These are phyloP conservation scores for Knoxdaviesia proteae DNA, from an alignment of 2,329 filamentous ascomycete genomes.

Conservation along the genomic window DNA sequence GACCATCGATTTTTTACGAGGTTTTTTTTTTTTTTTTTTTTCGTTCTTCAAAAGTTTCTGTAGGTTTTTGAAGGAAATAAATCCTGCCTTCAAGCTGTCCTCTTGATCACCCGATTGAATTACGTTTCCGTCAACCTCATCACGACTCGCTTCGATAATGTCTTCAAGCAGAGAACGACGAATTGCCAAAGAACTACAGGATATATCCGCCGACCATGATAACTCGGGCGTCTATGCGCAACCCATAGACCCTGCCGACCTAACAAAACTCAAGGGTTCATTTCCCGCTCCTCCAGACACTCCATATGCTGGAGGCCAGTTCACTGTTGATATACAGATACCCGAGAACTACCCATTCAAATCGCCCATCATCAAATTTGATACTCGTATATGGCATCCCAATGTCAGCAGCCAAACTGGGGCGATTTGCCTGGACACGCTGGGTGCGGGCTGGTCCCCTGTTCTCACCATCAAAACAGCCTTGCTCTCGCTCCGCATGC, in stretches of 20 bases:
- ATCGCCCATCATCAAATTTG: conserved; percentile 75
- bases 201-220: conserved; percentile 50
- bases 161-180: conserved; percentile 33
- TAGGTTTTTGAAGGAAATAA: no score
- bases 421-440: conserved; percentile 87
- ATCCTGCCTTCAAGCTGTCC: no score
- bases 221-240: conserved; percentile 57
- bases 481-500: conserved; percentile 76
- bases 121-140: not conserved
- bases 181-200: conserved; percentile 55
- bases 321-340: conserved; percentile 66
- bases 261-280: conserved; percentile 64
- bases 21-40: no score
- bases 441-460: conserved; percentile 79
- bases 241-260: conserved; percentile 41
- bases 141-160: conserved; percentile 12
- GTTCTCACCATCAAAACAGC: conserved; percentile 93
- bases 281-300: conserved; percentile 82
- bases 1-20: no score
- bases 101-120: no score
- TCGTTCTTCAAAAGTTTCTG: no score
- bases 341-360: conserved; percentile 84
- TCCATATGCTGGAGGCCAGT: conserved; percentile 76
- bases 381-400: conserved; percentile 90
- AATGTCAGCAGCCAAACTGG: conserved; percentile 92